Evolutionary conservation across 1,284 basidiomycete species (phyloP).

Genomic region (Leccinum colubrinum): DNA sequence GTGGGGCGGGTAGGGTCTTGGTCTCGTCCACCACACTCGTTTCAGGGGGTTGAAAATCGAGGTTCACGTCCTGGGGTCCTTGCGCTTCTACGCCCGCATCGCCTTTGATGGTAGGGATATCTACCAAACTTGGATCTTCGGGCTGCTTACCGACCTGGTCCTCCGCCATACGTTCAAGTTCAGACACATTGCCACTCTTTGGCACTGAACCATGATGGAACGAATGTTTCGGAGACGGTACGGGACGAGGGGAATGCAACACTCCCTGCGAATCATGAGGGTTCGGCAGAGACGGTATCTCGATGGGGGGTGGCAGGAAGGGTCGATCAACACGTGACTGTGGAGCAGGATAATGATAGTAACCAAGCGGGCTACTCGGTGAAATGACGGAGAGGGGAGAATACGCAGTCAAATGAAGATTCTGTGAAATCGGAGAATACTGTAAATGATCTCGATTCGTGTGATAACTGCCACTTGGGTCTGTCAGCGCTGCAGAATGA

Average conservation of each 20-base stretch:
- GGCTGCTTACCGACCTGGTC: slow-evolving; percentile 40
- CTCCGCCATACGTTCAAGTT: slow-evolving; percentile 69
- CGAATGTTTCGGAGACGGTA: slow-evolving; percentile 30
- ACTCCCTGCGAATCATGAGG: slow-evolving; percentile 29
- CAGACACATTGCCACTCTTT: slow-evolving; percentile 59
- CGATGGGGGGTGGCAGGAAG: slow-evolving; percentile 20
- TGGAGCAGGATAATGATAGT: slow-evolving; percentile 22
- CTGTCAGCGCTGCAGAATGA: slow-evolving; percentile 7
- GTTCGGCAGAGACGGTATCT: slow-evolving; percentile 25
- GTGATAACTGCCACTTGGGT: slow-evolving; percentile 8
- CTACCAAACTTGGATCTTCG: slow-evolving; percentile 37
- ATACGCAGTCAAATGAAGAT: slow-evolving; percentile 55
- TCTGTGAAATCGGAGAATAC: slow-evolving; percentile 56
- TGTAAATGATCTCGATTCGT: slow-evolving; percentile 44
- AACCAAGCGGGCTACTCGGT: slow-evolving; percentile 41
- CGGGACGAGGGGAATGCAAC: slow-evolving; percentile 30
- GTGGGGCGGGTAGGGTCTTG: slow-evolving; percentile 61
- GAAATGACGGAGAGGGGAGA: slow-evolving; percentile 51
- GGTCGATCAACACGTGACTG: slow-evolving; percentile 18
- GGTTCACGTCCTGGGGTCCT: slow-evolving; percentile 7
- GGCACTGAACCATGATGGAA: slow-evolving; percentile 35
- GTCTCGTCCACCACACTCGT: slow-evolving; percentile 26
- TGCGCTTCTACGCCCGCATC: slow-evolving; percentile 15
- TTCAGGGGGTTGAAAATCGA: slow-evolving; percentile 10
- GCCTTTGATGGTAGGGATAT: slow-evolving; percentile 33